These are phyloP conservation scores for Wickerhamiella allomyrinae DNA, from an alignment of 805 yeast species.

Conservation along the genomic window DNA sequence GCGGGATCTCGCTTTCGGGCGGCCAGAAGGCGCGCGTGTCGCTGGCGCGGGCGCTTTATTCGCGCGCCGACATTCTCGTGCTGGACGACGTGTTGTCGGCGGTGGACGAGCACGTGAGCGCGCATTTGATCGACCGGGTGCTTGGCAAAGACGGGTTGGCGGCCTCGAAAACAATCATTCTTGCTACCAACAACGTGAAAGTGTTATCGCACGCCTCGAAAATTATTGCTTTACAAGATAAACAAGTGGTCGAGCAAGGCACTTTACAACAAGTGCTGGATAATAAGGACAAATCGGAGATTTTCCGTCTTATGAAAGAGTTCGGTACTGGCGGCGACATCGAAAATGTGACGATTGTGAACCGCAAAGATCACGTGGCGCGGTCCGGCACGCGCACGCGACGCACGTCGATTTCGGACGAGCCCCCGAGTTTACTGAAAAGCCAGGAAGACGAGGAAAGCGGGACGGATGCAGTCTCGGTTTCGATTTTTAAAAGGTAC, in stretches of 20 bases:
- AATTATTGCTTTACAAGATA: conserved; percentile 46
- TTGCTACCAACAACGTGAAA: conserved; percentile 71
- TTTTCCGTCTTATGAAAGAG: conserved; percentile 20
- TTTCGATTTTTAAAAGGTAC: conserved; percentile 16
- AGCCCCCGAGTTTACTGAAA: conserved; percentile 6
- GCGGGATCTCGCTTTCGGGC: conserved; percentile 91
- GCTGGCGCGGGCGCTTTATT: conserved; percentile 88
- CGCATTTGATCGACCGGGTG: conserved; percentile 62
- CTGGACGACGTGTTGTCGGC: conserved; percentile 92
- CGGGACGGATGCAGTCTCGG: conserved; percentile 12
- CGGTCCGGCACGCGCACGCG: conserved; percentile 26
- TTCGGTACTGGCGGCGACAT: conserved; percentile 61
- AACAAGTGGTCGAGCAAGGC: conserved; percentile 36
- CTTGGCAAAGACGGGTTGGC: conserved; percentile 64
- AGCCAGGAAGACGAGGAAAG: conserved; percentile 22
- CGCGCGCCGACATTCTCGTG: conserved; percentile 82
- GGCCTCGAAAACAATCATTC: conserved; percentile 50
- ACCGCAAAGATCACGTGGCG: conserved; percentile 59
- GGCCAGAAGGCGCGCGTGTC: conserved; percentile 96
- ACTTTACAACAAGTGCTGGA: conserved; percentile 38
- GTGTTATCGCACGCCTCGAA: conserved; percentile 60
- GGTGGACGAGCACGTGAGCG: conserved; percentile 94
- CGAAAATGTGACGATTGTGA: conserved; percentile 60
- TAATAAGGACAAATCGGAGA: conserved; percentile 14
- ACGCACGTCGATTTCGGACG: conserved; percentile 6